These are phyloP conservation scores for Suillus tomentosus DNA, from an alignment of 768 basidiomycete species.

Conservation along the genomic window DNA sequence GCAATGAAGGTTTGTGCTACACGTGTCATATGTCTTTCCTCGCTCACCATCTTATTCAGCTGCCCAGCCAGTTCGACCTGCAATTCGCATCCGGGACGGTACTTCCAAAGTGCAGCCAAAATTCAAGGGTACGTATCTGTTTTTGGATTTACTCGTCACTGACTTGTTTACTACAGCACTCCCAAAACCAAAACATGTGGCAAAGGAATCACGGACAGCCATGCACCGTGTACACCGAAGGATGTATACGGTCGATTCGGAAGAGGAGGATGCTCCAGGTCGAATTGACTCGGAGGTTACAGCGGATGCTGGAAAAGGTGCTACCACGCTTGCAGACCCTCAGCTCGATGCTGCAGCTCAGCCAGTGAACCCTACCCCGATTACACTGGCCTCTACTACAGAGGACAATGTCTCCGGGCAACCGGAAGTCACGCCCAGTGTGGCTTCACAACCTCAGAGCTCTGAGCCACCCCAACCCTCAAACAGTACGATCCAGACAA, in stretches of 20 bases:
- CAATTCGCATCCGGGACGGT: neutral
- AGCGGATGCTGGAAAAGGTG: conserved; percentile 2
- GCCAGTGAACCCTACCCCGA: neutral
- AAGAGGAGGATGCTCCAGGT: conserved; percentile 4
- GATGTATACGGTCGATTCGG: neutral
- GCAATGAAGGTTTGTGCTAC: neutral
- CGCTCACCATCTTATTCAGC: neutral
- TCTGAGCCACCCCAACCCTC: conserved; percentile 1
- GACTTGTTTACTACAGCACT: neutral
- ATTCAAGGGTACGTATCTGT: neutral
- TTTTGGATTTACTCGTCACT: neutral
- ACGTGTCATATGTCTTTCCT: neutral
- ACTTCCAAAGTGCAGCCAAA: neutral
- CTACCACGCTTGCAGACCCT: neutral
- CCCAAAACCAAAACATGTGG: neutral
- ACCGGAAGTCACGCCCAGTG: neutral
- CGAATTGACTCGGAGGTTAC: neutral
- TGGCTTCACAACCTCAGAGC: neutral
- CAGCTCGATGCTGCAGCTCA: neutral
- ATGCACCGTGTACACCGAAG: neutral
- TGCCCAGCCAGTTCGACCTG: neutral
- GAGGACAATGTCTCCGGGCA: neutral
- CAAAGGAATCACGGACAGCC: neutral
- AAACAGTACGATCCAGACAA: neutral
- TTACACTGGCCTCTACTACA: neutral